Evolutionary conservation across 2,329 filamentous ascomycete species (phyloP).

Genomic region (Aspergillus ustus): DNA sequence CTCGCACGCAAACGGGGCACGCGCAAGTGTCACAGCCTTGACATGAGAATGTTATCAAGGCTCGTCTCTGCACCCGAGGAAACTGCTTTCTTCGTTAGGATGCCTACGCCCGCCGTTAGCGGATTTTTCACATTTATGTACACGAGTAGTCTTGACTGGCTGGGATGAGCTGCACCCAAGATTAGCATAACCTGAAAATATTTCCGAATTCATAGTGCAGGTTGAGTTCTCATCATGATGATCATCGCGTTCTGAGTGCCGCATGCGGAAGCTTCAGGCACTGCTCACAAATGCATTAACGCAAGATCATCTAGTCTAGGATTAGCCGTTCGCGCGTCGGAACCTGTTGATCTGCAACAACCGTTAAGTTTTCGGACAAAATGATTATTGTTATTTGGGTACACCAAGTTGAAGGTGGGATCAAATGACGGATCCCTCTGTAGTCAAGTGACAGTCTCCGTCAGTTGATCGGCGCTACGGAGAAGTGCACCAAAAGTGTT

Average conservation of each 20-base stretch:
- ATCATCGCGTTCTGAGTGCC: not conserved
- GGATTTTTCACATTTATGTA: not conserved
- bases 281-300: not conserved
- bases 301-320: not conserved
- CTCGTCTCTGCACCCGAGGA: slow-evolving; percentile 30
- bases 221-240: not conserved
- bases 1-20: slow-evolving; percentile 33
- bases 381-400: not conserved
- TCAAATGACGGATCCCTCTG: slow-evolving; percentile 4
- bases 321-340: not conserved
- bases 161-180: not conserved
- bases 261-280: slow-evolving; percentile 10
- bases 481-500: too few species aligned
- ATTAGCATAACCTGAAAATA: not conserved
- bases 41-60: slow-evolving; percentile 32
- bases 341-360: not conserved
- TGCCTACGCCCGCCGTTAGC: not conserved
- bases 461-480: not conserved
- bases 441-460: slow-evolving; percentile 5
- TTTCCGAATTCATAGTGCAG: not conserved
- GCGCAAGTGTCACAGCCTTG: slow-evolving; percentile 35
- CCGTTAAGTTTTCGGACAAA: not conserved
- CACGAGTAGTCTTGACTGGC: not conserved
- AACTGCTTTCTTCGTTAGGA: slow-evolving; percentile 8
- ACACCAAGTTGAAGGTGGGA: not conserved